Evolutionary conservation across 176 grass and related monocot genomes (phyloP).

Genomic region (Chrysopogon serrulatus): DNA sequence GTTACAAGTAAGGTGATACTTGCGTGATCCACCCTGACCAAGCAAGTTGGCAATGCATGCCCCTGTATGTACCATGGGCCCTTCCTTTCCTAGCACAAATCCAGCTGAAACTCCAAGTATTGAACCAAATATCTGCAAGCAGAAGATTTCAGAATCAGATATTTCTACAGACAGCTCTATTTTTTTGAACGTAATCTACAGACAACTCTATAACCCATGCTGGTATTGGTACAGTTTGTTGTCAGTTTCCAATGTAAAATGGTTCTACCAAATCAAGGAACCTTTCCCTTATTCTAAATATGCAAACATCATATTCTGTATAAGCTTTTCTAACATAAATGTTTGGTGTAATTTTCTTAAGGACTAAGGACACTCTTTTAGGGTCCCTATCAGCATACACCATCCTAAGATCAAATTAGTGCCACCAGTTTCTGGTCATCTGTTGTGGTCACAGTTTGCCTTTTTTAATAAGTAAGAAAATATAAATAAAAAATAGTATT

Average conservation of each 20-base stretch:
- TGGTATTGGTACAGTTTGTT: background rate
- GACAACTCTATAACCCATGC: background rate
- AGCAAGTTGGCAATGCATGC: conserved; percentile 89
- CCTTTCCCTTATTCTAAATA: background rate
- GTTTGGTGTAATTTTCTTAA: background rate
- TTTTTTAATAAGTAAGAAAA: background rate
- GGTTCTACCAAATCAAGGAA: background rate
- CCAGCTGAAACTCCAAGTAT: conserved; percentile 86
- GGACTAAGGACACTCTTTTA: background rate
- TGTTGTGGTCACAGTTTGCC: background rate
- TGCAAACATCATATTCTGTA: conserved; percentile 3
- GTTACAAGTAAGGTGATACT: conserved; percentile 75
- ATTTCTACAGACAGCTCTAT: background rate
- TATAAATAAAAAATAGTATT: background rate
- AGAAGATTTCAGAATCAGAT: background rate
- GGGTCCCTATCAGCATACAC: background rate
- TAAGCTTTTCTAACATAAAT: background rate
- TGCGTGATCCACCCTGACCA: conserved; percentile 85
- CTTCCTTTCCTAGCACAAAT: conserved; percentile 86
- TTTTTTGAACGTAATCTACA: no score
- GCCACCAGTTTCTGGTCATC: background rate
- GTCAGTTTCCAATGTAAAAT: background rate
- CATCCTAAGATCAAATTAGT: background rate
- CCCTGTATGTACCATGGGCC: conserved; percentile 94
- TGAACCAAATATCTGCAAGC: conserved; percentile 77